Percentiles rank a stretch among this genome's conserved stretches.
These are phyloP conservation scores for Penicillium sp. DNA, from an alignment of 2,329 filamentous ascomycete genomes.

Conservation along the genomic window DNA sequence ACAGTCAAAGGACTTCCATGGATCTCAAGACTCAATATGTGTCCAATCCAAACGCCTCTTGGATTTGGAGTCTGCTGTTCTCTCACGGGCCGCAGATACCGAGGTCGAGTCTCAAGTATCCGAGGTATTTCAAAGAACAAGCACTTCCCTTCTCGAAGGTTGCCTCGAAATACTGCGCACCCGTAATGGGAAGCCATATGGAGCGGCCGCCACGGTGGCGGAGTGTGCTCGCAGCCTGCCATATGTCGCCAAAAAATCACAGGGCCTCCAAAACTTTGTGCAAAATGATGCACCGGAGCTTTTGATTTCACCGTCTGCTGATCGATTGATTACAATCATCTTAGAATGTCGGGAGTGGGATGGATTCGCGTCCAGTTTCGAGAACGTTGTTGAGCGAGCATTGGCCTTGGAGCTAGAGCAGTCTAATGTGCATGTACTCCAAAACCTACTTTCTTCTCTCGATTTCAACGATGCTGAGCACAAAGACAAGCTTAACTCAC, in stretches of 20 bases:
- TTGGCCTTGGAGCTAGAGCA: slow-evolving; percentile 31
- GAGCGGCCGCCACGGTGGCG: slow-evolving; percentile 59
- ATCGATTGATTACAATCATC: slow-evolving; percentile 64
- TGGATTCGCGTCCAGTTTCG: slow-evolving; percentile 40
- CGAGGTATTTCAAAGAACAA: slow-evolving; percentile 38
- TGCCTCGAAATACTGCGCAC: slow-evolving; percentile 51
- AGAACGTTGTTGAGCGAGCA: slow-evolving; percentile 36
- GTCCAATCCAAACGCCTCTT: slow-evolving; percentile 68
- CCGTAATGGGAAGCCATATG: slow-evolving; percentile 64
- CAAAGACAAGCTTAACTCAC: slow-evolving; percentile 32
- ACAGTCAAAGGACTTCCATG: slow-evolving; percentile 71
- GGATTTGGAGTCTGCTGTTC: slow-evolving; percentile 48
- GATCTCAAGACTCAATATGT: slow-evolving; percentile 68
- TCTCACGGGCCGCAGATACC: slow-evolving; percentile 26
- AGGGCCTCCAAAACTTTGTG: slow-evolving; percentile 53
- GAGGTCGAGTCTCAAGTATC: slow-evolving; percentile 26
- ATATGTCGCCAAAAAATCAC: slow-evolving; percentile 39
- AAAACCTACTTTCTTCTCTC: slow-evolving; percentile 38
- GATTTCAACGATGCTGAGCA: slow-evolving; percentile 37
- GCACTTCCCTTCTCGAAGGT: slow-evolving; percentile 43
- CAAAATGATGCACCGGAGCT: slow-evolving; percentile 57
- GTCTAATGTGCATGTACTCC: slow-evolving; percentile 35
- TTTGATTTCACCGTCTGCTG: slow-evolving; percentile 65
- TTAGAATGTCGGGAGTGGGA: slow-evolving; percentile 51
- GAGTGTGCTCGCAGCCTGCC: slow-evolving; percentile 49